Evolutionary conservation across 805 yeast genomes (phyloP).

Genomic region (Kodamaea restingae): DNA sequence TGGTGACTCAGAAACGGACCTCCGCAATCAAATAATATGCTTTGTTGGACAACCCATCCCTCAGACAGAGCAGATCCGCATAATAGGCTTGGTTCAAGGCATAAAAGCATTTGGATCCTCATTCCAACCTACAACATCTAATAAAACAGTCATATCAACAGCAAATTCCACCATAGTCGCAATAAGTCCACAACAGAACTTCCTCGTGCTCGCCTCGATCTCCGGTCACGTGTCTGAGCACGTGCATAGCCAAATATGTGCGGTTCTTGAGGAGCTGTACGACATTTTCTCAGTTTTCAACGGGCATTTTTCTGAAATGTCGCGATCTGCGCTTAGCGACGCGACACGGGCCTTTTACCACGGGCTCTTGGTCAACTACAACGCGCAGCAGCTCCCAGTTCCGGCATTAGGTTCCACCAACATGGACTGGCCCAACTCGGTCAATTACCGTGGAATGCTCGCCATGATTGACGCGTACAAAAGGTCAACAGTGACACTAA

Average conservation of each 20-base stretch:
- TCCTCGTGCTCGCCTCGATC: constrained; percentile 26
- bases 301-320: constrained; percentile 18
- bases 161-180: constrained; percentile 25
- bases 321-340: constrained; percentile 9
- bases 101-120: constrained; percentile 24
- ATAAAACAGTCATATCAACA: constrained; percentile 21
- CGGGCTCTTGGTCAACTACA: constrained; percentile 1
- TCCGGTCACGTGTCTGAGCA: constrained; percentile 10
- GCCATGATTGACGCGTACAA: constrained; percentile 28
- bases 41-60: constrained; percentile 16
- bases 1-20: constrained; percentile 29
- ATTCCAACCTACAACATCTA: neutral
- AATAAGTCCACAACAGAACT: constrained; percentile 22
- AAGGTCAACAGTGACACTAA: constrained; percentile 22
- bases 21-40: constrained; percentile 31
- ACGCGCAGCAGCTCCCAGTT: constrained; percentile 1
- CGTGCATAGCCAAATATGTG: constrained; percentile 11
- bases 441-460: constrained; percentile 35
- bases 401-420: constrained; percentile 4
- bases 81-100: constrained; percentile 37
- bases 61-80: constrained; percentile 22
- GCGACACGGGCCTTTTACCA: neutral
- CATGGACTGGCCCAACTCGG: constrained; percentile 33
- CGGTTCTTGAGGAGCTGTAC: constrained; percentile 20
- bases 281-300: constrained; percentile 26